Base-by-base conservation (phyloP, 352 stramenopile genomes). In the Peronospora farinosa region DNA sequence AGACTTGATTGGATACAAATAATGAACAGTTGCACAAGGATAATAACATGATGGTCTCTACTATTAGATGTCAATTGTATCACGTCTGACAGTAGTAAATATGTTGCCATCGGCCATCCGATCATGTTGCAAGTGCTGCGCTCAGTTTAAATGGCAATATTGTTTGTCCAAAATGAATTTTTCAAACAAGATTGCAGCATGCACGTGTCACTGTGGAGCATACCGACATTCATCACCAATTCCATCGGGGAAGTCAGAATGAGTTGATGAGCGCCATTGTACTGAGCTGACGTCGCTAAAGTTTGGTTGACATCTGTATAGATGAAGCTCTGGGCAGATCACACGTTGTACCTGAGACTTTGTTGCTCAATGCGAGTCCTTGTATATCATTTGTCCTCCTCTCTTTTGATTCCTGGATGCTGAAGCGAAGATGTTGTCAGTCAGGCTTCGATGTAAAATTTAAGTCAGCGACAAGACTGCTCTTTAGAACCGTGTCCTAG, bases 401-500 rank as follows among this genome's bases (percentile, higher is more conserved):
- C 59, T 36, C 47, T 40, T 49, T 87, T 72, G 9, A 84, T 73
- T 69, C 30, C 10, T 73, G 41, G 37, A 85, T 84, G 33, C 67
- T n/a, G n/a, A 57, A 8, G 47, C 33, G 9, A 85, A 50, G 28
- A 85, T 79, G n/a, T 60, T 54, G 19, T 86, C 11, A 88, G 47
- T 31, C 78, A 56, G 16, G 63, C 46, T 5, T 42, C 48, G 15
- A 80, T 65, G 10, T 57, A 45, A 21, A 47, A 5, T n/a, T 17
- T 70, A 19, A 72, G 15, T 16, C 66, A 52, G 15, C 46, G 47
- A 7, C 60, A 42, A 0, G 65, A 66, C n/a, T 67, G 32, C 4
- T 52, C n/a, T 52, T 38, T 86, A 58, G 0, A 72, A 65, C n/a
- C 7, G 68, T 88, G 36, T 88, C 74, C 77, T 88, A 23, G 4